These are phyloP conservation scores for Penicillium polonicum DNA, from an alignment of 2,329 filamentous ascomycete species.

Conservation along the genomic window DNA sequence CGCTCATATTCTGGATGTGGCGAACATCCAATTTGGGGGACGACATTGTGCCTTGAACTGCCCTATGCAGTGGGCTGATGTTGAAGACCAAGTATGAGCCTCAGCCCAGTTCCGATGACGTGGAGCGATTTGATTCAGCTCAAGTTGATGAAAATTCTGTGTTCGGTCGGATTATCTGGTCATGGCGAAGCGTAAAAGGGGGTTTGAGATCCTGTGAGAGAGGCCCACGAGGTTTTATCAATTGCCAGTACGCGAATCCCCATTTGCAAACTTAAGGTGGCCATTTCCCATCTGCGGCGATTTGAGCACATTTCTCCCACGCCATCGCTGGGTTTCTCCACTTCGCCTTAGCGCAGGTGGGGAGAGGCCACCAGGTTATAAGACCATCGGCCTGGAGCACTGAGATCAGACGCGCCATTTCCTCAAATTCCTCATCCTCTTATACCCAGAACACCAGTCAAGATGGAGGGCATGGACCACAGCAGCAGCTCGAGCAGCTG, in stretches of 20 bases:
- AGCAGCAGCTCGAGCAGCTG: slow-evolving; percentile 21
- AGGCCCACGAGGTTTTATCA: neutral
- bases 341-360: neutral
- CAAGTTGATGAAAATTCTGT: neutral
- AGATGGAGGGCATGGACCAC: slow-evolving; percentile 22
- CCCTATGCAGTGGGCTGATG: neutral
- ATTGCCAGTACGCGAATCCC: neutral
- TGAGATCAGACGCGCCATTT: neutral
- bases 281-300: slow-evolving; percentile 11
- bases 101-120: neutral
- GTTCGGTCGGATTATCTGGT: neutral
- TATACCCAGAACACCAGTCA: neutral
- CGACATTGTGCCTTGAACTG: slow-evolving; percentile 11
- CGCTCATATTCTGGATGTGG: slow-evolving; percentile 50
- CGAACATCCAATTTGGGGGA: slow-evolving; percentile 20
- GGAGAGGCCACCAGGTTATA: slow-evolving; percentile 4
- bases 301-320: slow-evolving; percentile 21
- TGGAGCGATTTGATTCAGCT: neutral
- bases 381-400: neutral
- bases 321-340: slow-evolving; percentile 11
- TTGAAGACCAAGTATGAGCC: neutral
- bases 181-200: neutral
- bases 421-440: neutral
- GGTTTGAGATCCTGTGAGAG: neutral
- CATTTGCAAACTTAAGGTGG: neutral